A percentile compares a stretch with the other conserved stretches of the same genome.
Evolutionary conservation across 2,329 filamentous ascomycete genomes (phyloP).

Genomic region (Teratosphaeria viscida): DNA sequence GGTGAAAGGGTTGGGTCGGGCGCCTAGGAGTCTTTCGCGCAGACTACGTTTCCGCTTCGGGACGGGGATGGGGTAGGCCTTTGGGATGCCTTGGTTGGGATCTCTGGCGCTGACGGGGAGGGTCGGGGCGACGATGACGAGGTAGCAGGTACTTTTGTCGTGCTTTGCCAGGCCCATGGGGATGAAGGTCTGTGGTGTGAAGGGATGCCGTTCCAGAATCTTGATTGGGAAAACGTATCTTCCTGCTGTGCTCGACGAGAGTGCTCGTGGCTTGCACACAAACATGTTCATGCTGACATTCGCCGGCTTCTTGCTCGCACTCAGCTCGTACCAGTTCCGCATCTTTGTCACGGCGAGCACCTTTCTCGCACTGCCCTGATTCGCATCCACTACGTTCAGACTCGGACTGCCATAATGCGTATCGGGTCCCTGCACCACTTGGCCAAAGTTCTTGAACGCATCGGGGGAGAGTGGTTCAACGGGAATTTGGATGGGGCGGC

Average conservation of each 20-base stretch:
- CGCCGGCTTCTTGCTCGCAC: constrained; percentile 48
- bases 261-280: constrained; percentile 59
- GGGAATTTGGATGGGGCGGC: constrained; percentile 35
- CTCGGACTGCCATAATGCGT: constrained; percentile 31
- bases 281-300: constrained; percentile 77
- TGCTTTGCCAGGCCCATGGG: constrained; percentile 53
- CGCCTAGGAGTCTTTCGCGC: constrained; percentile 32
- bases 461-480: constrained; percentile 44
- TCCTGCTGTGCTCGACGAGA: constrained; percentile 27
- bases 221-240: constrained; percentile 49
- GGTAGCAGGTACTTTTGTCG: constrained; percentile 47
- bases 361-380: constrained; percentile 83
- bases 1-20: constrained; percentile 38
- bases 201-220: constrained; percentile 84
- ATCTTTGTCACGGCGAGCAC: constrained; percentile 71
- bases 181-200: constrained; percentile 85
- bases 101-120: constrained; percentile 31
- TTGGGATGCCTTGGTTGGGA: constrained; percentile 12
- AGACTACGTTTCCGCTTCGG: constrained; percentile 17
- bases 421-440: constrained; percentile 61
- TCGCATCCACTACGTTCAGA: constrained; percentile 50
- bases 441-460: constrained; percentile 70
- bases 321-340: constrained; percentile 57
- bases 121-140: constrained; percentile 83
- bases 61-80: constrained; percentile 33